Evolutionary conservation across 257 asterid species (phyloP).

Genomic region (Solanum paucissectum): DNA sequence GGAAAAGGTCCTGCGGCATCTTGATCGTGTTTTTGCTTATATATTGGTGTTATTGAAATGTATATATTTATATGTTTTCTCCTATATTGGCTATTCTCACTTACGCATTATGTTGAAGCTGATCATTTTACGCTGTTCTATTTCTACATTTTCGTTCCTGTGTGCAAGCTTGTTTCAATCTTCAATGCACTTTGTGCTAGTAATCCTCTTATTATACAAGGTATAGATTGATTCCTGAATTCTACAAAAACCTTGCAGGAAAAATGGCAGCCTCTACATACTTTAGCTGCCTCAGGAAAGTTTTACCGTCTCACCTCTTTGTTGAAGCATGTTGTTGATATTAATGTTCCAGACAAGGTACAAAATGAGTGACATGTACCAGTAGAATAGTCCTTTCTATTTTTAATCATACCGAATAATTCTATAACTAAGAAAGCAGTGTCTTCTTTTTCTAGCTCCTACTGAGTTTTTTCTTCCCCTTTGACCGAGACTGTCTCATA

Average conservation of each 20-base stretch:
- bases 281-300: conserved; percentile 82
- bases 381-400: background rate
- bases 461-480: background rate
- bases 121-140: background rate
- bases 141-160: background rate
- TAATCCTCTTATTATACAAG: background rate
- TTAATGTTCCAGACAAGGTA: conserved; percentile 72
- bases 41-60: background rate
- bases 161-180: background rate
- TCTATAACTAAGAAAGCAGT: background rate
- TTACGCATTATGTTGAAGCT: background rate
- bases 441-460: background rate
- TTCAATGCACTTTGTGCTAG: background rate
- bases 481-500: background rate
- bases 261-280: conserved; percentile 88
- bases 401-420: conserved; percentile 3
- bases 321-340: conserved; percentile 60
- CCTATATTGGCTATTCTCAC: background rate
- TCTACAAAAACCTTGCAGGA: conserved; percentile 30
- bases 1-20: conserved; percentile 54
- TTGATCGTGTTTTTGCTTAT: conserved; percentile 21
- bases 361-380: background rate
- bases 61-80: background rate
- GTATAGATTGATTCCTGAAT: conserved; percentile 8
- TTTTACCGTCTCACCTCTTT: conserved; percentile 56